phyloP scores from a whole-genome alignment of 441 rosid genomes.

The Croton laevigatus region DNA sequence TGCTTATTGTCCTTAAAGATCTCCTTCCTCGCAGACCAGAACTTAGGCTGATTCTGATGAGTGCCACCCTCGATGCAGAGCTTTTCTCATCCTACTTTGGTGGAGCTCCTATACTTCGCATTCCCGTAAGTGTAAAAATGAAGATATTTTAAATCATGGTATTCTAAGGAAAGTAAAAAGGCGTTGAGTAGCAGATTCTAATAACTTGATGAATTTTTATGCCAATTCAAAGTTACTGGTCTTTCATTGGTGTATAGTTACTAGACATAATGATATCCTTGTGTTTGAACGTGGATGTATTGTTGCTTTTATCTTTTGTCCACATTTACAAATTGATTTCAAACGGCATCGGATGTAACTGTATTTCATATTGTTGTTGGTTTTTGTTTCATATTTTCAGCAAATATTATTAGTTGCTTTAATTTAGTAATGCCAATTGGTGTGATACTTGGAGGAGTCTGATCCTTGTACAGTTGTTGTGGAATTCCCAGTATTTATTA shows the following conservation, averaged over 20 bases:
- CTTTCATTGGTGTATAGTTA: neutral
- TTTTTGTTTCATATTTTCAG: neutral
- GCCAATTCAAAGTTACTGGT: constrained; percentile 9
- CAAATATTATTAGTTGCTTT: constrained; percentile 2
- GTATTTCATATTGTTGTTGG: neutral
- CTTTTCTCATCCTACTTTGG: constrained; percentile 85
- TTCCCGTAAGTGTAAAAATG: constrained; percentile 56
- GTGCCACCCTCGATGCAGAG: constrained; percentile 90
- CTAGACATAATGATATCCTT: neutral
- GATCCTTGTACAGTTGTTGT: neutral
- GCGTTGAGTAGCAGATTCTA: neutral
- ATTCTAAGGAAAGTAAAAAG: neutral
- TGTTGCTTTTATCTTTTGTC: neutral
- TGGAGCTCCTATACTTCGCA: constrained; percentile 66
- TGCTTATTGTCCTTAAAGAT: constrained; percentile 88
- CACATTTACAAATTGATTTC: neutral
- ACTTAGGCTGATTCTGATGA: constrained; percentile 82
- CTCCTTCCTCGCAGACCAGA: constrained; percentile 85
- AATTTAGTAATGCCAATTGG: neutral
- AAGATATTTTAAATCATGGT: neutral
- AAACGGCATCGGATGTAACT: neutral
- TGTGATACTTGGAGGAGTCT: neutral
- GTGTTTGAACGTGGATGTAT: neutral
- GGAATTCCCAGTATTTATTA: neutral
- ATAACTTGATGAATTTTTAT: neutral